A percentile compares a stretch with the other conserved stretches of the same genome.
These are phyloP conservation scores for Linum trigynum DNA, from an alignment of 345 rosid genomes.

Conservation along the genomic window DNA sequence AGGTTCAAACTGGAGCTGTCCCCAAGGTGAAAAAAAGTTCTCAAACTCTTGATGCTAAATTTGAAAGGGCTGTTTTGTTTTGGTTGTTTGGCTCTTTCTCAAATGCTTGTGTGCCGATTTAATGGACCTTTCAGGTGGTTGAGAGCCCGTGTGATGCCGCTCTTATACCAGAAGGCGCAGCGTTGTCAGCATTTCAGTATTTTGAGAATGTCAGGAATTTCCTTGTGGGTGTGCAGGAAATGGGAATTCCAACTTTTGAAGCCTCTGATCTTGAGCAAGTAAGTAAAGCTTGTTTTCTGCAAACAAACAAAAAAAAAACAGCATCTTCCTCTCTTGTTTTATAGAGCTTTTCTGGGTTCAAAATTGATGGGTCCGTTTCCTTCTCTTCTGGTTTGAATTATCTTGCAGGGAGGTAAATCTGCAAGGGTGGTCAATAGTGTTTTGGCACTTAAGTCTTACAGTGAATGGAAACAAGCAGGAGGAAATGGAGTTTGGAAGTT, in stretches of 20 bases:
- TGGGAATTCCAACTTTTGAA: slow-evolving; percentile 72
- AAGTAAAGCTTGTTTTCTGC: neutral
- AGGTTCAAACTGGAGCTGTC: slow-evolving; percentile 70
- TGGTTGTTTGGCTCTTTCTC: neutral
- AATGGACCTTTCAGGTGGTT: slow-evolving; percentile 39
- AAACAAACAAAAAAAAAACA: too few relatives aligned
- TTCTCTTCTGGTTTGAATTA: neutral
- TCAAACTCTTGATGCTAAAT: neutral
- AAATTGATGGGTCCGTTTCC: slow-evolving; percentile 5
- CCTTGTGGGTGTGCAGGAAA: slow-evolving; percentile 60
- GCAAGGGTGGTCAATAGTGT: slow-evolving; percentile 67
- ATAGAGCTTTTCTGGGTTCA: neutral
- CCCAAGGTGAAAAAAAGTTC: slow-evolving; percentile 38
- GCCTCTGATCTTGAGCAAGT: slow-evolving; percentile 94
- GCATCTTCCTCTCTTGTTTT: neutral
- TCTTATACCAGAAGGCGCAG: slow-evolving; percentile 74
- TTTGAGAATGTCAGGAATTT: slow-evolving; percentile 86
- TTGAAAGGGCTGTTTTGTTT: neutral
- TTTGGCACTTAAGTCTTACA: slow-evolving; percentile 70
- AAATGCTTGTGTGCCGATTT: neutral
- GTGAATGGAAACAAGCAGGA: slow-evolving; percentile 72
- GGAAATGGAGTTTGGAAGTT: slow-evolving; percentile 78
- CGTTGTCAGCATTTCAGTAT: slow-evolving; percentile 78
- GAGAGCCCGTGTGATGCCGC: slow-evolving; percentile 69
- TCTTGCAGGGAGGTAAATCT: slow-evolving; percentile 69